Conservation (phyloP, 176 grass and related monocot genomes). For the Luzula sylvatica region DNA sequence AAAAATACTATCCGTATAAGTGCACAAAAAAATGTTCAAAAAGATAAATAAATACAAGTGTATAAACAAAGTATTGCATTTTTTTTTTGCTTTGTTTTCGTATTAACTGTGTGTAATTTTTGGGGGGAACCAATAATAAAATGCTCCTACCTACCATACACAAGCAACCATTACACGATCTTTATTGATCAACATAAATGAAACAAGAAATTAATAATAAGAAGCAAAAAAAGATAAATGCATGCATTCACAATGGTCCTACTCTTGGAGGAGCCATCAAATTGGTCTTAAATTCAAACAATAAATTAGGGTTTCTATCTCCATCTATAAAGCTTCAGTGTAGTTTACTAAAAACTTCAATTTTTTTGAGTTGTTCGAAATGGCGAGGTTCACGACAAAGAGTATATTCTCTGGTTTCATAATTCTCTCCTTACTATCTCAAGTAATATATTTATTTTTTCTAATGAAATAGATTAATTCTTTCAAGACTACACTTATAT, state of each 20-base stretch:
- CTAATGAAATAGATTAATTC: no score
- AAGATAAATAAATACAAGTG: neutral
- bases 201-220: no score
- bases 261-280: neutral
- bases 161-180: neutral
- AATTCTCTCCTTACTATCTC: conserved; percentile 2
- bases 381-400: conserved; percentile 5
- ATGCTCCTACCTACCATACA: conserved; percentile 10
- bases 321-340: no score
- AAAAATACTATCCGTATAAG: no score
- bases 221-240: no score
- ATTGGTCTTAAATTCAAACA: conserved; percentile 6
- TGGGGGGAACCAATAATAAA: neutral
- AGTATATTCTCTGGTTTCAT: neutral
- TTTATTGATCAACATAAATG: conserved; percentile 16
- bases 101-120: neutral
- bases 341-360: no score
- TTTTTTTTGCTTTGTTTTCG: neutral
- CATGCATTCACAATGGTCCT: no score
- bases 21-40: neutral
- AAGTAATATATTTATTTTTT: neutral
- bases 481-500: no score
- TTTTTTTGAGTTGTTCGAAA: neutral
- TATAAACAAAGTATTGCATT: neutral
- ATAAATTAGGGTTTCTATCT: neutral